Evolutionary conservation across 2,329 filamentous ascomycete genomes (phyloP), one percentile per base, ranked within the genome.

Genomic region (Aspergillus eucalypticola): DNA sequence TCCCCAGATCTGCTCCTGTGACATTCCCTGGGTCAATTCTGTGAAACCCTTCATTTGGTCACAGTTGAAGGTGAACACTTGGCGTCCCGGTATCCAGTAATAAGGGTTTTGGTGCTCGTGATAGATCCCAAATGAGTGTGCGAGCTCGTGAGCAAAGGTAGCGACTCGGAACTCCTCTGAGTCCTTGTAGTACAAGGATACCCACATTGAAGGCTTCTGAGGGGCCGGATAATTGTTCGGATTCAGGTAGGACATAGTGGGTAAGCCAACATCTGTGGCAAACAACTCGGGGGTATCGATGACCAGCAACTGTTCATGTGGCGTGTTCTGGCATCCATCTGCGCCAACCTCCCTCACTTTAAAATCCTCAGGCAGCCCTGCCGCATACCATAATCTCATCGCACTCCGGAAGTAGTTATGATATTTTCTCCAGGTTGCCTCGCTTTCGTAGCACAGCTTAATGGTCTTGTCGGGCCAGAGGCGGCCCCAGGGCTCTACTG

Each of bases 51-150:
- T 1, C 21, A 64, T n/a, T 11, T 54, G 17, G 13, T n/a, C n/a
- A 35, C 62, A 64, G 5, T 55, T 2, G 21, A 64, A 60, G 3
- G 3, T 5, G 15, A 62, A 51, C 0, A 57, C 15, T n/a, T 25
- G 35, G 5, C 25, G 13, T 3, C 19, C n/a, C 3, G 38, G 5
- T 2, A 8, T 21, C 60, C 58, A 64, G 3, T 59, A 39, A 11
- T 10, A n/a, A 7, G 50, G 54, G 5, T 54, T 35, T 25, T 64
- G 63, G 25, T 61, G 58, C 25, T 64, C 55, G 38, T 64, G 63
- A 0, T n/a, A 3, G 3, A 64, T 29, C 8, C 63, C 63, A 23
- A 54, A 63, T 6, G 23, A 27, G 48, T 64, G 63, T 10, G 60
- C 63, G 35, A 64, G 19, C 27, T 60, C 58, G 21, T 64, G 63